phyloP scores from a whole-genome alignment of 768 basidiomycete species.

The Fistulinella prunicolor region DNA sequence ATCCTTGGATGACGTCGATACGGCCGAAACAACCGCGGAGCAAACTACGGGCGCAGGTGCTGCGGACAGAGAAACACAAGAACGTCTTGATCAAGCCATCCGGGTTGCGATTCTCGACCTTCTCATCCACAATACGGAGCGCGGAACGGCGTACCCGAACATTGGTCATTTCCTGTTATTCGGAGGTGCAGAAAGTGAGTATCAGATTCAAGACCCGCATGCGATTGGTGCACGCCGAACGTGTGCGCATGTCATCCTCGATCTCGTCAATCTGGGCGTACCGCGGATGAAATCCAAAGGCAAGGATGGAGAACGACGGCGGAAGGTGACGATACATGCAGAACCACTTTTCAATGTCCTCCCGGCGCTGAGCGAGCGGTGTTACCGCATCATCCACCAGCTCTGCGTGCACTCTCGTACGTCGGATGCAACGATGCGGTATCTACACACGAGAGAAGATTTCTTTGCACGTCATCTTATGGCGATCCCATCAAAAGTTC shows the following conservation, averaged over 20 bases:
- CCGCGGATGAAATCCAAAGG: conserved; percentile 51
- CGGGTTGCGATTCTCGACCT: conserved; percentile 77
- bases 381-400: conserved; percentile 79
- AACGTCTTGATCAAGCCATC: conserved; percentile 62
- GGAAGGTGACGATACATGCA: conserved; percentile 26
- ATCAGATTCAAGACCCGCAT: conserved; percentile 75
- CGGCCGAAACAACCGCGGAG: conserved; percentile 58
- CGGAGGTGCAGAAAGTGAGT: conserved; percentile 54
- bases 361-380: conserved; percentile 81
- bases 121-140: conserved; percentile 72
- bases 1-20: conserved; percentile 56
- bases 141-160: conserved; percentile 67
- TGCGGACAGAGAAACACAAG: conserved; percentile 45
- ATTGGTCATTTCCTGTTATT: conserved; percentile 87
- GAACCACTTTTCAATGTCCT: conserved; percentile 60
- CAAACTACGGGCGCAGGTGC: conserved; percentile 74
- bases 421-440: conserved; percentile 76
- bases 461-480: conserved; percentile 88
- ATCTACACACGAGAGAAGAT: conserved; percentile 82
- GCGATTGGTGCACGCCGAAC: conserved; percentile 68
- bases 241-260: conserved; percentile 78
- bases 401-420: conserved; percentile 86
- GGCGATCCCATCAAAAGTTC: conserved; percentile 64
- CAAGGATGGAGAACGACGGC: conserved; percentile 34
- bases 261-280: conserved; percentile 70